A percentile compares a stretch with the other conserved stretches of the same genome.
phyloP scores from a whole-genome alignment of 2,329 filamentous ascomycete species.

The Calonectria multiphialidica region DNA sequence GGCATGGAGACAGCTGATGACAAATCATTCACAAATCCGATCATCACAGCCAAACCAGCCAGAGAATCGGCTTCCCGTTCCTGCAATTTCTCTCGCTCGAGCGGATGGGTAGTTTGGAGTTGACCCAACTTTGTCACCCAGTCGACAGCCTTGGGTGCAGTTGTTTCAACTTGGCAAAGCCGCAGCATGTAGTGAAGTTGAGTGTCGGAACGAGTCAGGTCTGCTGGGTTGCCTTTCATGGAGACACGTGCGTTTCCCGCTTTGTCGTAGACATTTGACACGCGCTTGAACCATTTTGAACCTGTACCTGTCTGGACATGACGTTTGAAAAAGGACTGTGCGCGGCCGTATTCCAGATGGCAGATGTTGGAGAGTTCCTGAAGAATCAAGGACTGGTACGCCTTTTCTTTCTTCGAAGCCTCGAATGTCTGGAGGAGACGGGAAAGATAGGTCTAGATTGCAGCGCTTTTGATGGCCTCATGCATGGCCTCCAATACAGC shows the following conservation, averaged over 20 bases:
- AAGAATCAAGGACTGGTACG: conserved; percentile 49
- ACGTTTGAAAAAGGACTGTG: conserved; percentile 55
- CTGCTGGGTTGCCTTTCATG: conserved; percentile 56
- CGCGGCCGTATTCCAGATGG: conserved; percentile 56
- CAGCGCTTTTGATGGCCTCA: conserved; percentile 47
- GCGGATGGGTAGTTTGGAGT: conserved; percentile 49
- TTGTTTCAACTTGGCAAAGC: conserved; percentile 55
- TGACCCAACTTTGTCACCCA: conserved; percentile 57
- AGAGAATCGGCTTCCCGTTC: conserved; percentile 51
- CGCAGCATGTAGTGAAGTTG: conserved; percentile 58
- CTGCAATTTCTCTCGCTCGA: conserved; percentile 48
- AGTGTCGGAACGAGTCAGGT: conserved; percentile 51
- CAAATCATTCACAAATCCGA: conserved; percentile 55
- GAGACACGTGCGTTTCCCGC: conserved; percentile 49
- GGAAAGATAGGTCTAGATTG: conserved; percentile 56
- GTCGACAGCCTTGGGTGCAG: conserved; percentile 48
- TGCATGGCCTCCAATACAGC: conserved; percentile 58
- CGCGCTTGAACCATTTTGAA: conserved; percentile 56
- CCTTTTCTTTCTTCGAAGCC: conserved; percentile 41
- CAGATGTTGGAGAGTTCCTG: conserved; percentile 61
- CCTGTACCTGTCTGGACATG: conserved; percentile 51
- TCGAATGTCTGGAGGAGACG: conserved; percentile 52
- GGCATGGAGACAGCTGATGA: conserved; percentile 51
- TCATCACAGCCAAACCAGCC: conserved; percentile 51
- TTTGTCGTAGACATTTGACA: conserved; percentile 50